Base-by-base conservation (phyloP, 257 asterid genomes). In the Penstemon barbatus region DNA sequence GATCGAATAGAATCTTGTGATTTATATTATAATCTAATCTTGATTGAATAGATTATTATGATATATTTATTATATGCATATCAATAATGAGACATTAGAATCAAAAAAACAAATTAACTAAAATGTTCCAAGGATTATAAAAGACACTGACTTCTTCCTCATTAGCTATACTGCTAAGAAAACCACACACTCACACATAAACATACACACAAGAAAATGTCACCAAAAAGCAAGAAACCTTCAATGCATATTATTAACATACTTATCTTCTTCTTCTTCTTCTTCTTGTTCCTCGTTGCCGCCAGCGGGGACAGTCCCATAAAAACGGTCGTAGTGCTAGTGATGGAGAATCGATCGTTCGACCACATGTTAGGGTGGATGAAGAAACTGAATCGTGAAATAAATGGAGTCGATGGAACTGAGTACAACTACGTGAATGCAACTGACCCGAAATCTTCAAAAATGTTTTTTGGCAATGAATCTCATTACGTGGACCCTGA, bases 341-440 rank as follows among this genome's bases (percentile, higher is more conserved):
- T 90, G 38, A 92, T 92, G 98, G 97, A 92, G 79, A 92, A 92
- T 74, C 85, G 97, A 6, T 92, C 98, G n/a, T 92, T 92, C 81
- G 98, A 92, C 79, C 98, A 92, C 75, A 87, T 92, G 96, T 63
- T 92, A 8, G 98, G 97, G 0, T 92, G 98, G 98, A 86, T 92
- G 97, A 92, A 92, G 83, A 88, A 85, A 46, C 81, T 87, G 49
- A 88, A 89, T 66, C 96, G 88, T 0, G 83, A 86, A 4, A 92
- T 92, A 66, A 77, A 92, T 1, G 98, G 98, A 0, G 96, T 90
- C 0, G 85, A 82, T 8, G 98, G 98, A 0, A 82, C 98, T 0
- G 84, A 92, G 18, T 88, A 80, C 62, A 92, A 90, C 63, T 82
- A 70, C 2, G 12, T 85, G 18, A 80, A 83, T 60, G 68, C 91